phyloP scores from a whole-genome alignment of 495 filamentous ascomycete species.

The Pseudevernia furfuracea region DNA sequence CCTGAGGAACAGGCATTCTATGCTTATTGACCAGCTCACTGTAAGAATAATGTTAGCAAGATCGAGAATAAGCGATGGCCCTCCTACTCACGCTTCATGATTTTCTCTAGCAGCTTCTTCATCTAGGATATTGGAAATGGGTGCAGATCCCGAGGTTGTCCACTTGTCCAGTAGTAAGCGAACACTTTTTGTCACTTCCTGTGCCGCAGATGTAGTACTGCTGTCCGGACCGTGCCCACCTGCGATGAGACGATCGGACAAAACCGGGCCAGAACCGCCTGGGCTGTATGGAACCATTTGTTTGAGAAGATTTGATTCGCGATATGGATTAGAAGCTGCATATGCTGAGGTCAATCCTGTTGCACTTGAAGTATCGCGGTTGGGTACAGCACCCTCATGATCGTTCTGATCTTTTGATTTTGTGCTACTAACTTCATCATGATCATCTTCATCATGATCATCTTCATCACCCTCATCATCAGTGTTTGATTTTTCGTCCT shows the following conservation, averaged over 20 bases:
- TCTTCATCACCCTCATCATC: background rate
- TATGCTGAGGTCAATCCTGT: background rate
- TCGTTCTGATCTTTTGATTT: background rate
- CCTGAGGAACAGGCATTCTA: background rate
- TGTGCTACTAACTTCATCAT: background rate
- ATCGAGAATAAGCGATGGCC: background rate
- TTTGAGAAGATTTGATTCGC: background rate
- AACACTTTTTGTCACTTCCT: background rate
- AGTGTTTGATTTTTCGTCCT: background rate
- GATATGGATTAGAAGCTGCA: background rate
- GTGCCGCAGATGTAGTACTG: background rate
- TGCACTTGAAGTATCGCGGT: background rate
- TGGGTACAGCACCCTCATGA: background rate
- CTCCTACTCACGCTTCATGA: background rate
- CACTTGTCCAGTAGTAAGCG: constrained; percentile 8
- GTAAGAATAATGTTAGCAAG: background rate
- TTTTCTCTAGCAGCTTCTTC: background rate
- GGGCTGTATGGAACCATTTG: constrained; percentile 6
- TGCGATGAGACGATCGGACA: background rate
- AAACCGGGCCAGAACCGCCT: background rate
- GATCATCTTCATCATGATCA: background rate
- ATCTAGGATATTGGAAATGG: background rate
- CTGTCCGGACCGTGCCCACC: background rate
- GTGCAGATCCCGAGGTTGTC: constrained; percentile 1
- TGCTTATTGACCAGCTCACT: background rate